Evolutionary conservation across 805 yeast species (phyloP).

Genomic region (Metschnikowia arizonensis): DNA sequence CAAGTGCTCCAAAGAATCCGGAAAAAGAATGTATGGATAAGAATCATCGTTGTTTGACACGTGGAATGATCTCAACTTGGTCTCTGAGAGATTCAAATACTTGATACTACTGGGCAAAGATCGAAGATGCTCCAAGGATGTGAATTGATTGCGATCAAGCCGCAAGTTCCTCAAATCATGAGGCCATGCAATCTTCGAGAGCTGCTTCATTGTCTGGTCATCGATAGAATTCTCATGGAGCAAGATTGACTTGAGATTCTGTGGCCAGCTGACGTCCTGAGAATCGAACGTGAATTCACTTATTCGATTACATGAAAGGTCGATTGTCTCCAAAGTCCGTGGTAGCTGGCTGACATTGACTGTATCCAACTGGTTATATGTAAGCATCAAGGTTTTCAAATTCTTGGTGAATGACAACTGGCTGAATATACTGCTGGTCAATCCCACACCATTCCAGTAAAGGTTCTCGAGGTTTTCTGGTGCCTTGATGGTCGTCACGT

Average conservation of each 20-base stretch:
- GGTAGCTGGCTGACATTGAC: conserved; percentile 27
- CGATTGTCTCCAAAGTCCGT: conserved; percentile 27
- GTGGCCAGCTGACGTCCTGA: conserved; percentile 23
- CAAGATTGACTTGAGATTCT: conserved; percentile 22
- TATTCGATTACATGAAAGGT: conserved; percentile 25
- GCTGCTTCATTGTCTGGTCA: conserved; percentile 16
- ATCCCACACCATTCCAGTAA: conserved; percentile 30
- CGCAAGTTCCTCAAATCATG: conserved; percentile 19
- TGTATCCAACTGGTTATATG: conserved; percentile 24
- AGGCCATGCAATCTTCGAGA: conserved; percentile 25
- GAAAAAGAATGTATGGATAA: conserved; percentile 25
- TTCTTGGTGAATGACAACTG: conserved; percentile 18
- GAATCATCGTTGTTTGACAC: conserved; percentile 11
- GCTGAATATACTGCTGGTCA: conserved; percentile 14
- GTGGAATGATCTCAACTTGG: conserved; percentile 17
- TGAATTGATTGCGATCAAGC: conserved; percentile 23
- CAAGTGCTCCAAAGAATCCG: conserved; percentile 22
- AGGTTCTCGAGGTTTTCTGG: conserved; percentile 25
- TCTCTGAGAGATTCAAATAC: conserved; percentile 26
- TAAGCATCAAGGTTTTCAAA: conserved; percentile 31
- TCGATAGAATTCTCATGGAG: conserved; percentile 22
- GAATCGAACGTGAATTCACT: conserved; percentile 9
- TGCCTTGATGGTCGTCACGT: conserved; percentile 22
- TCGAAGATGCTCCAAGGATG: conserved; percentile 17
- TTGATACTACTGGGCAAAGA: conserved; percentile 21